Evolutionary conservation across 805 yeast species (phyloP).

Genomic region (Lachancea sp.): DNA sequence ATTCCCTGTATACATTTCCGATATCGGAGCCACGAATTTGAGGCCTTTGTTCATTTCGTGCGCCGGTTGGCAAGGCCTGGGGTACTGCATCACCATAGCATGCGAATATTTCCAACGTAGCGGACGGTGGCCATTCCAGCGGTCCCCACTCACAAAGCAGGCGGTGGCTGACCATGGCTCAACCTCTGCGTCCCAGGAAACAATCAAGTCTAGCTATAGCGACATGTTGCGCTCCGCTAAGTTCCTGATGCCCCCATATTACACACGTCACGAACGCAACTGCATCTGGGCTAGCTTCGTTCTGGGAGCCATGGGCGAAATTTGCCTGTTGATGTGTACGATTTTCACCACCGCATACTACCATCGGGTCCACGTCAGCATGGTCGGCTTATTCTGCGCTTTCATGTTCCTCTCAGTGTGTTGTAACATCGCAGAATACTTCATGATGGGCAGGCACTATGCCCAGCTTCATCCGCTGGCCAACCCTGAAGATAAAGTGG

Average conservation of each 20-base stretch:
- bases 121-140: constrained; percentile 37
- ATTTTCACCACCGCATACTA: constrained; percentile 60
- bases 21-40: constrained; percentile 80
- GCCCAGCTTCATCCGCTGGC: constrained; percentile 34
- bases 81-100: constrained; percentile 56
- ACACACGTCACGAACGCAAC: constrained; percentile 34
- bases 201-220: constrained; percentile 17
- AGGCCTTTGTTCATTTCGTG: constrained; percentile 81
- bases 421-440: constrained; percentile 41
- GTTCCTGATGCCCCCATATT: constrained; percentile 36
- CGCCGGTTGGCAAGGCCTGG: constrained; percentile 69
- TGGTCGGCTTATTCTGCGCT: constrained; percentile 69
- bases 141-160: constrained; percentile 18
- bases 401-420: constrained; percentile 51
- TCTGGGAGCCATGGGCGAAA: constrained; percentile 52
- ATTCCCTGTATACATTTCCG: constrained; percentile 66
- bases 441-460: constrained; percentile 42
- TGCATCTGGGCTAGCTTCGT: constrained; percentile 38
- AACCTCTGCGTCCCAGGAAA: constrained; percentile 6
- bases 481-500: constrained; percentile 10
- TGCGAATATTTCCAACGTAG: constrained; percentile 60
- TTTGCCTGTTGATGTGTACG: constrained; percentile 69
- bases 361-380: constrained; percentile 51
- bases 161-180: constrained; percentile 36
- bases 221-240: constrained; percentile 16